Evolutionary conservation across 768 basidiomycete genomes (phyloP).

Genomic region (Tylopilus sp.): DNA sequence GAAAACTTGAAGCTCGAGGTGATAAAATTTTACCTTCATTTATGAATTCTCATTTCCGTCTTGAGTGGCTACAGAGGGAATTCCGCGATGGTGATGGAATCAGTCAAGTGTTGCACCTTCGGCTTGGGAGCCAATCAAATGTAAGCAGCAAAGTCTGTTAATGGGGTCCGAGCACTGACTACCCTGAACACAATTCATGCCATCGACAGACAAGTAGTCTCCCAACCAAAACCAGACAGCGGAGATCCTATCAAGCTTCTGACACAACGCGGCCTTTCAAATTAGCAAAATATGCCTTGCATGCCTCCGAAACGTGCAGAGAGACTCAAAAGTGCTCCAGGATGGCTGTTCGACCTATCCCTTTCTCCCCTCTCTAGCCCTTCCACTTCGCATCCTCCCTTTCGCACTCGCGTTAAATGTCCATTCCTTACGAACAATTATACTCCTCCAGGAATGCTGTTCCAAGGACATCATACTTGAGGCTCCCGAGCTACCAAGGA

Average conservation of each 20-base stretch:
- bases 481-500: constrained; percentile 21
- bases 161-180: constrained; percentile 3
- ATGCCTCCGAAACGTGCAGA: constrained; percentile 27
- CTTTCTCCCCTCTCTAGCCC: background rate
- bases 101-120: background rate
- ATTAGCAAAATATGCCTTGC: constrained; percentile 11
- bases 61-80: background rate
- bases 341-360: constrained; percentile 8
- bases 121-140: constrained; percentile 12
- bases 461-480: constrained; percentile 13
- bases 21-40: constrained; percentile 1
- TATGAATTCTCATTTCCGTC: constrained; percentile 10
- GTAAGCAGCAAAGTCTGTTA: constrained; percentile 6
- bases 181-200: constrained; percentile 14
- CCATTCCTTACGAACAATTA: constrained; percentile 20
- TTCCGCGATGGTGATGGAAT: constrained; percentile 2
- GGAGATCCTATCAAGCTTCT: constrained; percentile 19
- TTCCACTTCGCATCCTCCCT: background rate
- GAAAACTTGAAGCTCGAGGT: background rate
- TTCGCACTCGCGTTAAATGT: constrained; percentile 9
- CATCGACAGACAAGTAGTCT: constrained; percentile 10
- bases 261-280: constrained; percentile 26
- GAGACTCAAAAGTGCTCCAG: constrained; percentile 11
- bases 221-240: constrained; percentile 21
- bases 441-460: constrained; percentile 6